Evolutionary conservation across 1,284 basidiomycete genomes (phyloP).

Genomic region (Testicularia cyperi): DNA sequence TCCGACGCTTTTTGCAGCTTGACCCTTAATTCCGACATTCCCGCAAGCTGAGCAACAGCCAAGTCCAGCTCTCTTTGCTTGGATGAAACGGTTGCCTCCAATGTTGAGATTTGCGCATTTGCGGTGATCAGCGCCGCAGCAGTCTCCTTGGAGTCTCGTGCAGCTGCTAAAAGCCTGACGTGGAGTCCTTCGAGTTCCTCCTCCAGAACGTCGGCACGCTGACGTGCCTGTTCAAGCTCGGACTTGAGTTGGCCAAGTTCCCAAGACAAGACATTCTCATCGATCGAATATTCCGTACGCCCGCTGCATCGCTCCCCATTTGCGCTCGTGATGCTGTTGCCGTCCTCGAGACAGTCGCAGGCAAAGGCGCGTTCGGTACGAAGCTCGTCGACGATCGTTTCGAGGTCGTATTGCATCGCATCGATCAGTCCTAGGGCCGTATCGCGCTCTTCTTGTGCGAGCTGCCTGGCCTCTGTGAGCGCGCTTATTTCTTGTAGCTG

Average conservation of each 20-base stretch:
- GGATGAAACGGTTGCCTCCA: neutral
- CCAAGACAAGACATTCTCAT: no score
- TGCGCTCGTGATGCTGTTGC: no score
- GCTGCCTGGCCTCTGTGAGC: slow-evolving; percentile 39
- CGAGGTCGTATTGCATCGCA: neutral
- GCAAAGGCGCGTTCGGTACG: neutral
- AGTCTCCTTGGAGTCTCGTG: neutral
- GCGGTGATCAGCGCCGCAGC: neutral
- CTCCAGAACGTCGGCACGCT: slow-evolving; percentile 2
- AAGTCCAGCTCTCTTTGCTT: slow-evolving; percentile 16
- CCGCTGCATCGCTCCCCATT: no score
- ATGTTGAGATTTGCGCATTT: neutral
- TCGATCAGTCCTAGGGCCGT: no score
- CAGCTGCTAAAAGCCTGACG: neutral
- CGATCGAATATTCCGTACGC: no score
- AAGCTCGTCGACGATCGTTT: neutral
- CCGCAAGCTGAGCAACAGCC: slow-evolving; percentile 9
- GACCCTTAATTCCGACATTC: slow-evolving; percentile 11
- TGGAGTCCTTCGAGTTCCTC: slow-evolving; percentile 3
- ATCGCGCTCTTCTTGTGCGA: slow-evolving; percentile 32
- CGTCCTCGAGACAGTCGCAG: no score
- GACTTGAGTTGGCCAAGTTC: no score
- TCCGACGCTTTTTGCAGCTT: slow-evolving; percentile 10
- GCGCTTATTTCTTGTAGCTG: no score
- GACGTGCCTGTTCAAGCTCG: neutral